Percentiles rank a stretch among this genome's conserved stretches.
Evolutionary conservation across 75 land plant species (phyloP).

Genomic region (Ceratopteris richardii): DNA sequence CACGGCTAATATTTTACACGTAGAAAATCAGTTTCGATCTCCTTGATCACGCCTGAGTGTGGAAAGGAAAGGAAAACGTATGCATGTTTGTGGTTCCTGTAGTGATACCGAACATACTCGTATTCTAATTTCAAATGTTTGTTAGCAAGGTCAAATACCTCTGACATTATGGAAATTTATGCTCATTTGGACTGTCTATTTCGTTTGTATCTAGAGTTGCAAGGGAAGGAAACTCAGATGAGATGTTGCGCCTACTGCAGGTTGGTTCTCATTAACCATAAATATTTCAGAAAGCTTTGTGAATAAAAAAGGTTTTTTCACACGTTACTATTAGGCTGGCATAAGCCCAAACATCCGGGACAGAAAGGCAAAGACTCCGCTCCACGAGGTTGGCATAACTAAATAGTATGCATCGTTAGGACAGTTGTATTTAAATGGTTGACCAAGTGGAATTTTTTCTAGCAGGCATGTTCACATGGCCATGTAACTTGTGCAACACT

Average conservation of each 20-base stretch:
- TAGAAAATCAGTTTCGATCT: no score
- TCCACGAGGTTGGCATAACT: conserved; percentile 28
- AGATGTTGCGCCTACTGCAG: not conserved
- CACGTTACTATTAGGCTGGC: conserved; percentile 20
- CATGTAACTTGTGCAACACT: conserved; percentile 22
- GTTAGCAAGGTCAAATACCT: no score
- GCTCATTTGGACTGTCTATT: no score
- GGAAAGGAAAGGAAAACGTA: no score
- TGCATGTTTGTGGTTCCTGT: no score
- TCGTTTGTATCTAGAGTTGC: conserved; percentile 2
- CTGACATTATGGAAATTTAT: no score
- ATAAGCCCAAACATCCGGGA: conserved; percentile 29
- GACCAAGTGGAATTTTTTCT: not conserved
- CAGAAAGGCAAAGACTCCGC: conserved; percentile 30
- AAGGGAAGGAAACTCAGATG: not conserved
- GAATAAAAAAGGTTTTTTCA: not conserved
- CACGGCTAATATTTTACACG: no score
- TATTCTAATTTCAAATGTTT: no score
- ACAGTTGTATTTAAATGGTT: not conserved
- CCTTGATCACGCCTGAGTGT: no score
- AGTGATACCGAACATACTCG: no score
- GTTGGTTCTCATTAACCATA: not conserved
- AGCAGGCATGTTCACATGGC: conserved; percentile 40
- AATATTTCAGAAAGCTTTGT: not conserved
- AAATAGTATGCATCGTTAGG: not conserved